Evolutionary conservation across 2,329 filamentous ascomycete species (phyloP).

Genomic region (Pyricularia grisea): DNA sequence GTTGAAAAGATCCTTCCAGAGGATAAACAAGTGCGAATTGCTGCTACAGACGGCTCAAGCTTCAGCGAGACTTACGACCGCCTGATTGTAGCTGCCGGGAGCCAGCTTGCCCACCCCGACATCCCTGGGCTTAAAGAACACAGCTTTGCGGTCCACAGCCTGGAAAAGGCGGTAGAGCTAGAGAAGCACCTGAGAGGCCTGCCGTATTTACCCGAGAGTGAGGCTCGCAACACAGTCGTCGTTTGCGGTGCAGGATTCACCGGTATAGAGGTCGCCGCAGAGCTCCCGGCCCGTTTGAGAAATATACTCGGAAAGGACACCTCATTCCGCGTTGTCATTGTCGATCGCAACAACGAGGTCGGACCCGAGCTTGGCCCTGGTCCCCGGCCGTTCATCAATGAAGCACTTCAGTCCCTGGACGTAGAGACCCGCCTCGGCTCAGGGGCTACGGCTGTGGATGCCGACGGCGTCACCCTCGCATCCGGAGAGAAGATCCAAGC

Average conservation of each 20-base stretch:
- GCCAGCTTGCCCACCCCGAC: slow-evolving; percentile 18
- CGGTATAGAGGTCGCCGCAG: slow-evolving; percentile 17
- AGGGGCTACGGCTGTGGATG: slow-evolving; percentile 16
- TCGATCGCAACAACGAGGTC: slow-evolving; percentile 18
- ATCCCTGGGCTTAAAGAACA: slow-evolving; percentile 21
- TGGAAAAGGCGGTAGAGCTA: slow-evolving; percentile 12
- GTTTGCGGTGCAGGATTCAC: slow-evolving; percentile 25
- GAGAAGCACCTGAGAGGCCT: slow-evolving; percentile 19
- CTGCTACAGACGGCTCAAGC: not conserved
- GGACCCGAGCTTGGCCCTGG: slow-evolving; percentile 23
- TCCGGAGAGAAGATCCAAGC: slow-evolving; percentile 23
- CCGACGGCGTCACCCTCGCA: slow-evolving; percentile 13
- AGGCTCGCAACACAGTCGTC: slow-evolving; percentile 17
- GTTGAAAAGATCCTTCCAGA: slow-evolving; percentile 11
- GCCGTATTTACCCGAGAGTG: slow-evolving; percentile 11
- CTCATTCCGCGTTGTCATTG: slow-evolving; percentile 14
- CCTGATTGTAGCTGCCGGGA: slow-evolving; percentile 27
- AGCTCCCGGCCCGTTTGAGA: slow-evolving; percentile 19
- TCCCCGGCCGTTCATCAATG: slow-evolving; percentile 20
- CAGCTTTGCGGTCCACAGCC: slow-evolving; percentile 23
- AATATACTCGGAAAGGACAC: slow-evolving; percentile 8
- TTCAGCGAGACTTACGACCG: slow-evolving; percentile 19
- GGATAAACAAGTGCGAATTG: not conserved
- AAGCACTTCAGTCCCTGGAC: slow-evolving; percentile 18
- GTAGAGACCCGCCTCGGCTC: slow-evolving; percentile 21